Conservation (phyloP, 2,329 filamentous ascomycete species). For the Esteya vermicola region DNA sequence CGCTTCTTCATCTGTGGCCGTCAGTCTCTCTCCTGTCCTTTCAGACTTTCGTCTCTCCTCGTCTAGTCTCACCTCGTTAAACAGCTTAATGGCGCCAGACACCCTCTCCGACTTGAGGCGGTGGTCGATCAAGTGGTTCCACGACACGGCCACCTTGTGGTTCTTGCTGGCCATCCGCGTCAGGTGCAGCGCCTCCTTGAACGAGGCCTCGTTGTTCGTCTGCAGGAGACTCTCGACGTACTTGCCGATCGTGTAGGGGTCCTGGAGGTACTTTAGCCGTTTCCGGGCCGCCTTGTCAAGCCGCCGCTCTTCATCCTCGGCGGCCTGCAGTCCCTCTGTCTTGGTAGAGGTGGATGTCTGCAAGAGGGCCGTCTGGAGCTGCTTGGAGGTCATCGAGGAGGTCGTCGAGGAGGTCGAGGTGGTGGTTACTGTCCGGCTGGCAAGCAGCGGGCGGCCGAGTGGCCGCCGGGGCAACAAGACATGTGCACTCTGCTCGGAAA, state of each 20-base stretch:
- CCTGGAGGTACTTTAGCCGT: constrained; percentile 34
- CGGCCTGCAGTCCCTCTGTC: too few species aligned
- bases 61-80: constrained; percentile 55
- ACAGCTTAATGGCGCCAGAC: constrained; percentile 60
- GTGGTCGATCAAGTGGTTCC: constrained; percentile 76
- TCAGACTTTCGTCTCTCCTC: neutral
- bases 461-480: too few species aligned
- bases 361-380: too few species aligned
- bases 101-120: constrained; percentile 47
- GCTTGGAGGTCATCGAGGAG: too few species aligned
- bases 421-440: neutral
- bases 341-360: too few species aligned
- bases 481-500: neutral
- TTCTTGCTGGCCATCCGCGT: constrained; percentile 54
- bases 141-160: constrained; percentile 57
- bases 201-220: constrained; percentile 41
- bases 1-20: constrained; percentile 78
- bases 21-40: neutral
- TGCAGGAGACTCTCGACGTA: constrained; percentile 48
- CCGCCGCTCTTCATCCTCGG: neutral
- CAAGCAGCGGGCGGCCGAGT: too few species aligned
- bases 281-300: neutral
- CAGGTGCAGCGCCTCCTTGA: constrained; percentile 53
- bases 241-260: constrained; percentile 59
- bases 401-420: neutral